Evolutionary conservation across 2,329 filamentous ascomycete species (phyloP).

Genomic region (Paecilomyces sp.): DNA sequence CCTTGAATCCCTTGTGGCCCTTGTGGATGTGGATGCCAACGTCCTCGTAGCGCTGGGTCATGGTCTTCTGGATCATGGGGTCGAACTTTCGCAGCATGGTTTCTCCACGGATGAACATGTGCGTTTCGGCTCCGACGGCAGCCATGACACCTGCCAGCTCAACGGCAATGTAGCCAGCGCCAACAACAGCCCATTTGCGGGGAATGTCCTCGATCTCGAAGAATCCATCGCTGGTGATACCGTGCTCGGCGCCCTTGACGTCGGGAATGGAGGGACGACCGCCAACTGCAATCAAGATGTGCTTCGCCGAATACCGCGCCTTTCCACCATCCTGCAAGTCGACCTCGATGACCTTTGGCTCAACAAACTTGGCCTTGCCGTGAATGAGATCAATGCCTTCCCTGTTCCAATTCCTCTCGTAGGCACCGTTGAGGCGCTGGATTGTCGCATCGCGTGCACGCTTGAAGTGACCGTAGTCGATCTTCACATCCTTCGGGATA

Average conservation of each 20-base stretch:
- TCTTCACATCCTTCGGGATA: constrained; percentile 34
- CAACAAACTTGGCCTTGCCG: constrained; percentile 41
- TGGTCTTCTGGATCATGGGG: constrained; percentile 46
- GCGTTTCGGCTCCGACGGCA: constrained; percentile 42
- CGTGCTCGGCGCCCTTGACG: constrained; percentile 40
- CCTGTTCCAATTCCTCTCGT: constrained; percentile 43
- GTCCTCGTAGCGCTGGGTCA: constrained; percentile 46
- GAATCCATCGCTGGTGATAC: constrained; percentile 46
- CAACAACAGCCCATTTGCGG: constrained; percentile 44
- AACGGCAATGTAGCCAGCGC: constrained; percentile 46
- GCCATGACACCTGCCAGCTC: constrained; percentile 46
- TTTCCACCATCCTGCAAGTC: constrained; percentile 34
- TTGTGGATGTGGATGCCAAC: constrained; percentile 43
- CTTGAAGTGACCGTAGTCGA: constrained; percentile 43
- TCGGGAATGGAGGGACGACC: constrained; percentile 38
- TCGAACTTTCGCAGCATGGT: constrained; percentile 46
- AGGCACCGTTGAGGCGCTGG: constrained; percentile 39
- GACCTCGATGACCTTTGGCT: constrained; percentile 39
- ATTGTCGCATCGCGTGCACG: constrained; percentile 40
- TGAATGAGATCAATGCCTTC: constrained; percentile 46
- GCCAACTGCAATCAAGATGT: constrained; percentile 44
- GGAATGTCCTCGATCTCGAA: constrained; percentile 46
- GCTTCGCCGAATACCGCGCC: constrained; percentile 34
- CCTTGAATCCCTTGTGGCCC: constrained; percentile 40
- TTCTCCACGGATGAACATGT: constrained; percentile 44